Base-by-base conservation (phyloP, 1,139 yeast species). In the Candida gigantensis region DNA sequence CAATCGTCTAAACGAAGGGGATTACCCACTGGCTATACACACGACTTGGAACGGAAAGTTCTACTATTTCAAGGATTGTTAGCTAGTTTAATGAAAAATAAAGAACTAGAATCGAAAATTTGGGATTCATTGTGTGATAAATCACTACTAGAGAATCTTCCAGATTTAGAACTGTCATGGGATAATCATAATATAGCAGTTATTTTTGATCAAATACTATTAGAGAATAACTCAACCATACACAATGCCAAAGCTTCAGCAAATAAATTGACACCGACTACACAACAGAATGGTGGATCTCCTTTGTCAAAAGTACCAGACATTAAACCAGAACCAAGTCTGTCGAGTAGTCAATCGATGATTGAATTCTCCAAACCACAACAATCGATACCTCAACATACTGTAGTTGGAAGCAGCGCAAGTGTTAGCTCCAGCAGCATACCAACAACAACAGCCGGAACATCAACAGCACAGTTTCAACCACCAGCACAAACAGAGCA, bases 1-100 rank as follows among this genome's bases (percentile, higher is more conserved):
- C 47, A 49, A 23, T 42, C 54, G 3, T 27, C 43, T 2, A 54
- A 55, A 36, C 35, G 58, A 37, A 36, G 60, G 35, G 60, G 60
- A 2, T 40, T 55, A 23, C 58, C 58, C 5, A 51, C 53, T 3
- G 60, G 60, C 4, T 54, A 53, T 33, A 53, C 55, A 4, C 57
- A 50, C 32, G 55, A 51, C 32, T 41, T 55, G 25, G 60, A 54
- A 30, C 43, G 48, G 36, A 51, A 47, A 32, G 46, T 52, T 2
- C 30, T 44, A 11, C 34, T 52, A 18, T 48, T 47, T 24, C 57
- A 52, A 35, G 50, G 50, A 2, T 20, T 55, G 9, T 14, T 55
- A 12, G 47, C 49, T 1, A 36, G 37, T 10, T 25, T 52, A 9
- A 27, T 47, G 10, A 32, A 20, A 8, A 43, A 43, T 18, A 24